Evolutionary conservation across 148 eudicot species (phyloP).

Genomic region (Pouteria glomerata): DNA sequence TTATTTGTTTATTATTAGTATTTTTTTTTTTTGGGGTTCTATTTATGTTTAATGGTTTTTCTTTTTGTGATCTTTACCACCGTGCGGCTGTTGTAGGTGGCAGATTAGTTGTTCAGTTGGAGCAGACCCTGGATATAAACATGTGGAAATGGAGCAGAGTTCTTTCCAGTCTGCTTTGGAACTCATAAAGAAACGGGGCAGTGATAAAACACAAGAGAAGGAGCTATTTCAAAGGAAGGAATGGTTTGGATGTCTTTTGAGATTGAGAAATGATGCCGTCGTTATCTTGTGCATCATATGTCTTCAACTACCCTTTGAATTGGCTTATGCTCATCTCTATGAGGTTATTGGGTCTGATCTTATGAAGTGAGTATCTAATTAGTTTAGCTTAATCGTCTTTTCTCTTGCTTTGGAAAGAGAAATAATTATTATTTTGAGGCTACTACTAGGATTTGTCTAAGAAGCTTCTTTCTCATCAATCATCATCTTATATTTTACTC

Average conservation of each 20-base stretch:
- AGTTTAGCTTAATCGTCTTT: neutral
- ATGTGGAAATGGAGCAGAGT: slow-evolving; percentile 44
- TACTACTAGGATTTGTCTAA: neutral
- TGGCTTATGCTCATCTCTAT: slow-evolving; percentile 93
- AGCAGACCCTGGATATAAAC: slow-evolving; percentile 54
- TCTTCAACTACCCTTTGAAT: slow-evolving; percentile 92
- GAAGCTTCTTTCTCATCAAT: neutral
- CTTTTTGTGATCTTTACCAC: neutral
- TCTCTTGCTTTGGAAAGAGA: neutral
- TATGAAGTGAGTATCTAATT: slow-evolving; percentile 48
- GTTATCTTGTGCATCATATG: slow-evolving; percentile 71
- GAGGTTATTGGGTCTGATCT: slow-evolving; percentile 56
- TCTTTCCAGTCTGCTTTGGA: slow-evolving; percentile 47
- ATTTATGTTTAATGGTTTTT: neutral
- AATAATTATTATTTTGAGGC: neutral
- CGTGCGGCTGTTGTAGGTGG: slow-evolving; percentile 49
- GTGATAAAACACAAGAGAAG: slow-evolving; percentile 50
- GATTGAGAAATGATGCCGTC: slow-evolving; percentile 82
- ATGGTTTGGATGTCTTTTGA: slow-evolving; percentile 67
- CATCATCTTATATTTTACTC: neutral
- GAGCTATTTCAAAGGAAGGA: slow-evolving; percentile 74
- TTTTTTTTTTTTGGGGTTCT: neutral
- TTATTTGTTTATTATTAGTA: too few species aligned
- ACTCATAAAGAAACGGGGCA: slow-evolving; percentile 38
- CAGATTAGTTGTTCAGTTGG: slow-evolving; percentile 52